A percentile compares a stretch with the other conserved stretches of the same genome.
phyloP scores from a whole-genome alignment of 2,329 filamentous ascomycete genomes.

The Zasmidium cellare region DNA sequence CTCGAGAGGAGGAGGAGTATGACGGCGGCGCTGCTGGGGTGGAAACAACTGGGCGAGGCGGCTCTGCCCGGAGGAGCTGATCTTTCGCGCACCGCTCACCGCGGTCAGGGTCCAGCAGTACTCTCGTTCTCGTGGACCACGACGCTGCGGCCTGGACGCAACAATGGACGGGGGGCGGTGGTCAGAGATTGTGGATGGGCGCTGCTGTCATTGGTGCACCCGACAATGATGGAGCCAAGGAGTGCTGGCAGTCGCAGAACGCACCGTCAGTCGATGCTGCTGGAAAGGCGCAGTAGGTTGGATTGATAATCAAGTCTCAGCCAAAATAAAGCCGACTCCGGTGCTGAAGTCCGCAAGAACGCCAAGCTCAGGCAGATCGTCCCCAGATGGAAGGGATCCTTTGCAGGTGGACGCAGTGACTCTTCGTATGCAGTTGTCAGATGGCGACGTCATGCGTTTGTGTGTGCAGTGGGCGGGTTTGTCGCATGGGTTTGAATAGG shows the following conservation, averaged over 20 bases:
- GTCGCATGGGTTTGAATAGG: no score
- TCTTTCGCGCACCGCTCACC: neutral
- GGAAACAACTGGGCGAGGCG: neutral
- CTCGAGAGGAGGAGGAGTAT: neutral
- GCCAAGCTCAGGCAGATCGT: no score
- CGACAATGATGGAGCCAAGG: neutral
- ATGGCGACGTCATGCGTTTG: no score
- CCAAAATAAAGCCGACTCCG: conserved; percentile 1
- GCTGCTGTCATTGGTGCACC: neutral
- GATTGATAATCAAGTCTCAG: conserved; percentile 1
- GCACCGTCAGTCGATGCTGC: neutral
- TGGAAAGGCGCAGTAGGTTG: neutral
- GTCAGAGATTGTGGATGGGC: neutral
- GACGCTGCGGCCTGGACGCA: no score
- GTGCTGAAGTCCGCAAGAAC: neutral
- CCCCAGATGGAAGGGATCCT: no score
- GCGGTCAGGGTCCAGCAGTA: neutral
- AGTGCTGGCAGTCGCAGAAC: neutral
- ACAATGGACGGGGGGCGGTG: neutral
- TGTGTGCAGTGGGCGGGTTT: no score
- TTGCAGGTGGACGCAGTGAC: no score
- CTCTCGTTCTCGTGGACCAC: no score
- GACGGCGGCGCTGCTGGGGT: neutral
- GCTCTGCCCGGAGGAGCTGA: neutral
- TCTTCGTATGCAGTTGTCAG: no score